Conservation (phyloP, 768 basidiomycete genomes). For the Guyanaporus albipodus region DNA sequence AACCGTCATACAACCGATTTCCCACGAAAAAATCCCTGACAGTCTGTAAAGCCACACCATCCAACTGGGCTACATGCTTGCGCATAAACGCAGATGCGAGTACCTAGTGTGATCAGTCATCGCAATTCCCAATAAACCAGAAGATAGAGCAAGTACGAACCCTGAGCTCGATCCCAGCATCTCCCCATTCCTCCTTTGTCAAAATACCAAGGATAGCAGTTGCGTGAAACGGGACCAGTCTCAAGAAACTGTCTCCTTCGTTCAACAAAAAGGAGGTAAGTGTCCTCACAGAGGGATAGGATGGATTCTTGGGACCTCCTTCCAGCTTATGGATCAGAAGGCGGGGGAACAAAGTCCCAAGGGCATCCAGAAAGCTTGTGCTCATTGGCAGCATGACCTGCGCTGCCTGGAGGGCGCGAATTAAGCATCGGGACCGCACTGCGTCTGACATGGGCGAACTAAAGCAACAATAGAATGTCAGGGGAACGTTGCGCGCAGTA, state of each 20-base stretch:
- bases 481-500: conserved; percentile 36
- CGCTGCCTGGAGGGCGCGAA: conserved; percentile 37
- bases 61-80: conserved; percentile 28
- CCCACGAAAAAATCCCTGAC: conserved; percentile 18
- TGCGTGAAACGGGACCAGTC: conserved; percentile 30
- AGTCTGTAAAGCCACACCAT: conserved; percentile 20
- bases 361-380: conserved; percentile 27
- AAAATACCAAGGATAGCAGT: conserved; percentile 37
- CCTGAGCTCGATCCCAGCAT: conserved; percentile 26
- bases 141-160: conserved; percentile 29
- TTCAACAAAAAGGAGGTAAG: conserved; percentile 22
- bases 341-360: conserved; percentile 27
- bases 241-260: conserved; percentile 26
- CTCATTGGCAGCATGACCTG: conserved; percentile 21
- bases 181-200: conserved; percentile 38
- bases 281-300: conserved; percentile 11
- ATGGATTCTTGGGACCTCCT: conserved; percentile 33
- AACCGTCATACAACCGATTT: conserved; percentile 15
- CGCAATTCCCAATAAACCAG: background rate
- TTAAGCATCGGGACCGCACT: conserved; percentile 38
- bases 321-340: conserved; percentile 38
- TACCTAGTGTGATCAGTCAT: conserved; percentile 15
- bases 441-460: conserved; percentile 32
- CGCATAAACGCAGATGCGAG: conserved; percentile 31
- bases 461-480: conserved; percentile 42